These are phyloP conservation scores for Grigorovia humatica DNA, from an alignment of 805 yeast genomes.

Conservation along the genomic window DNA sequence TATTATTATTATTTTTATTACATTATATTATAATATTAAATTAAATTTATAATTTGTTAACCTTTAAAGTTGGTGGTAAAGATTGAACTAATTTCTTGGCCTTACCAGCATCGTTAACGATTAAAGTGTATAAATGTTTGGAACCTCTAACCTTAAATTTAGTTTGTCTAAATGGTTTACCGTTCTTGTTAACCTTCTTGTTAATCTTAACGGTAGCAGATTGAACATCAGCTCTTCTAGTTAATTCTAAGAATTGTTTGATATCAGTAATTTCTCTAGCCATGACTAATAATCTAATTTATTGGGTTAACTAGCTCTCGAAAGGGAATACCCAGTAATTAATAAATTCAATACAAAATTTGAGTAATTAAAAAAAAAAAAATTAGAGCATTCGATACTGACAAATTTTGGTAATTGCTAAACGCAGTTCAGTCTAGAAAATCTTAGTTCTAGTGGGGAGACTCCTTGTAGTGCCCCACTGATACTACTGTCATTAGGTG, in stretches of 20 bases:
- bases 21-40: neutral
- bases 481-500: too few relatives aligned
- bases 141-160: conserved; percentile 99
- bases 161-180: conserved; percentile 84
- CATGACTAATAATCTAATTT: conserved; percentile 17
- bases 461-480: too few relatives aligned
- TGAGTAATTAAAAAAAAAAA: neutral
- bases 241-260: conserved; percentile 93
- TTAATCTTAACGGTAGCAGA: conserved; percentile 91
- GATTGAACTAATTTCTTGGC: conserved; percentile 97
- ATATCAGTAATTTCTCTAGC: conserved; percentile 82
- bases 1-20: neutral
- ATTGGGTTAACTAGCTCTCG: neutral
- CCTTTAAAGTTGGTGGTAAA: conserved; percentile 86
- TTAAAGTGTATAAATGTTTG: conserved; percentile 87
- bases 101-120: conserved; percentile 89
- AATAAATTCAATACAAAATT: neutral
- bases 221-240: conserved; percentile 91
- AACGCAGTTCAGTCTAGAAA: neutral
- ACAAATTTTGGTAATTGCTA: neutral
- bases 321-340: neutral
- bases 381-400: neutral
- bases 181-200: conserved; percentile 69
- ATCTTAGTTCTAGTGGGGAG: too few relatives aligned
- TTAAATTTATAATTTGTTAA: conserved; percentile 36